These are phyloP conservation scores for Monosporascus sp. DNA, from an alignment of 2,329 filamentous ascomycete genomes.

Conservation along the genomic window DNA sequence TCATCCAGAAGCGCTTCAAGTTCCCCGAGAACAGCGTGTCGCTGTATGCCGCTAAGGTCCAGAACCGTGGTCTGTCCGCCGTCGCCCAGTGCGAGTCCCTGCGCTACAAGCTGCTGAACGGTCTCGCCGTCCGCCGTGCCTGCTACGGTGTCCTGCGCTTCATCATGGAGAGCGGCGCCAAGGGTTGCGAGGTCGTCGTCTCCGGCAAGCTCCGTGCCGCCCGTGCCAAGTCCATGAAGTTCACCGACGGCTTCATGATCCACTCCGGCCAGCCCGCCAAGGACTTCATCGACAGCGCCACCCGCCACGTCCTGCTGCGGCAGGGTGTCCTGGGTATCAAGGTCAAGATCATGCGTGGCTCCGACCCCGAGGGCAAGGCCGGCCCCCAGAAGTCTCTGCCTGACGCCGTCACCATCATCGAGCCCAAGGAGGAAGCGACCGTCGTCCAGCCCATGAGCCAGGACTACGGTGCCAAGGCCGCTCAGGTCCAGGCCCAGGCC, in stretches of 20 bases:
- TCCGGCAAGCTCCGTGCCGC: conserved; percentile 98
- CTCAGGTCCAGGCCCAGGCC: conserved; percentile 59
- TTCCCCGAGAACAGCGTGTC: conserved; percentile 99
- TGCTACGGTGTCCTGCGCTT: conserved; percentile 99
- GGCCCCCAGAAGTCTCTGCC: conserved; percentile 96
- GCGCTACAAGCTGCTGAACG: conserved; percentile 99
- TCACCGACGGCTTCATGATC: conserved; percentile 99
- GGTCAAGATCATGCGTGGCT: conserved; percentile 99
- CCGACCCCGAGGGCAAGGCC: conserved; percentile 98
- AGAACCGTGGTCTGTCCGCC: conserved; percentile 99
- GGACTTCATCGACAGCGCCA: conserved; percentile 99
- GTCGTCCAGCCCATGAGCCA: conserved; percentile 94
- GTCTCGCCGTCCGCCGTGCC: conserved; percentile 94
- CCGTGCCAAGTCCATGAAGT: conserved; percentile 99
- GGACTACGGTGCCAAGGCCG: conserved; percentile 95
- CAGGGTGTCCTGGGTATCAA: conserved; percentile 99
- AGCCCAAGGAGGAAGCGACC: conserved; percentile 98
- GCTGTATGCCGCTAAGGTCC: conserved; percentile 99
- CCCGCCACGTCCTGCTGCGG: conserved; percentile 98
- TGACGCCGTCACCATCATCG: conserved; percentile 98
- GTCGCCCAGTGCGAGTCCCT: conserved; percentile 99
- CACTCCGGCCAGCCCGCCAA: conserved; percentile 99
- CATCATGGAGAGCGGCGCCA: conserved; percentile 99
- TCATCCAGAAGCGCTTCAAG: conserved; percentile 99
- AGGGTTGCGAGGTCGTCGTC: conserved; percentile 99